phyloP scores from a whole-genome alignment of 176 grass and related monocot species.

The Themeda triandra region DNA sequence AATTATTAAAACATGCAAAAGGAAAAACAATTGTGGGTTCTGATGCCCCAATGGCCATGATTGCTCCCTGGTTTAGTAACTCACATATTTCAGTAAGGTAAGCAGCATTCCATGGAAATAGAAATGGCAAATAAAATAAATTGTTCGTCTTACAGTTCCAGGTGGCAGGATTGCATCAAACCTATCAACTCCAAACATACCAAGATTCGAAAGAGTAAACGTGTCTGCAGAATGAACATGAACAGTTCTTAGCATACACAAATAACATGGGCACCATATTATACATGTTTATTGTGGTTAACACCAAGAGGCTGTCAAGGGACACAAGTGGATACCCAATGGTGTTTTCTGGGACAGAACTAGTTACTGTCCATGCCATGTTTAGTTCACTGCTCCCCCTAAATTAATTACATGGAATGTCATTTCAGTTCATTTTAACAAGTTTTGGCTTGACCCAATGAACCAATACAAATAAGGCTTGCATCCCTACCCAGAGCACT shows the following conservation, averaged over 20 bases:
- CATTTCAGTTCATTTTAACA: background rate
- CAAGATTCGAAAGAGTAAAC: slow-evolving; percentile 95
- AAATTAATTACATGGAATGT: background rate
- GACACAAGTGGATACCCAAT: background rate
- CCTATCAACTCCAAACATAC: slow-evolving; percentile 97
- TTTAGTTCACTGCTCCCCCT: background rate
- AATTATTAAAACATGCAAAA: slow-evolving; percentile 15
- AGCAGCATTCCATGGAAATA: slow-evolving; percentile 4
- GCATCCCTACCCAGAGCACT: background rate
- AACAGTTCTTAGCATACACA: slow-evolving; percentile 25
- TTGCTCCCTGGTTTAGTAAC: slow-evolving; percentile 64
- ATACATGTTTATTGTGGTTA: background rate
- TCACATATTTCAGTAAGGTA: slow-evolving; percentile 12
- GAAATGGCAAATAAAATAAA: slow-evolving; percentile 7
- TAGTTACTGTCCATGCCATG: background rate
- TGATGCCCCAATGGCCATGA: slow-evolving; percentile 87
- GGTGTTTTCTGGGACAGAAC: background rate
- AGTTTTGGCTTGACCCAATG: background rate
- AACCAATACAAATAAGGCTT: background rate
- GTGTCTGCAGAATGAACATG: slow-evolving; percentile 67
- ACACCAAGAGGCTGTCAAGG: background rate
- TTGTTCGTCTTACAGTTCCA: slow-evolving; percentile 76
- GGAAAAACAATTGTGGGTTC: slow-evolving; percentile 50
- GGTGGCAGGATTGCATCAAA: slow-evolving; percentile 98
- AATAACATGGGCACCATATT: background rate